A percentile compares a stretch with the other conserved stretches of the same genome.
phyloP scores from a whole-genome alignment of 2,329 filamentous ascomycete species.

The Nigrograna mackinnonii region DNA sequence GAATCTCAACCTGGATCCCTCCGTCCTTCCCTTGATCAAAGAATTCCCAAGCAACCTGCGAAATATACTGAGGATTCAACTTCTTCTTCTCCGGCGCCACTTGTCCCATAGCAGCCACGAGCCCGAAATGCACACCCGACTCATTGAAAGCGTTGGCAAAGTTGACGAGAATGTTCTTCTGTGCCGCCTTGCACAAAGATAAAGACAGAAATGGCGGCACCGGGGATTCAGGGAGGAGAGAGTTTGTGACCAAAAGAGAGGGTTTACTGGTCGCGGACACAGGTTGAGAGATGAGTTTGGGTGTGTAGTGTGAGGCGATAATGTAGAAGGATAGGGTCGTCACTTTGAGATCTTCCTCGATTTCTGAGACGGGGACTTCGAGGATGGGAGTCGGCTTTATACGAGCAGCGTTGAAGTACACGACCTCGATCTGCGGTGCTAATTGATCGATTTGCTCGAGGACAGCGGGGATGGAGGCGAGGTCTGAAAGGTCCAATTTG shows the following conservation, averaged over 20 bases:
- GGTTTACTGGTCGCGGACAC: constrained; percentile 32
- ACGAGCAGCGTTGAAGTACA: constrained; percentile 58
- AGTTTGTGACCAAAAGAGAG: constrained; percentile 51
- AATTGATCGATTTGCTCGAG: constrained; percentile 46
- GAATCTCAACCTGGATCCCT: too few species aligned
- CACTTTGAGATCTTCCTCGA: constrained; percentile 56
- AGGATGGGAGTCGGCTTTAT: constrained; percentile 49
- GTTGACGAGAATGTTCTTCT: constrained; percentile 54
- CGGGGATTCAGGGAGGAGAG: constrained; percentile 52
- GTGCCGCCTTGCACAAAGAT: constrained; percentile 55
- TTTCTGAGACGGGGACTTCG: constrained; percentile 46
- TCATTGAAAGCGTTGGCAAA: constrained; percentile 46
- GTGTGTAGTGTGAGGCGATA: constrained; percentile 52
- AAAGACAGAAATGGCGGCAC: constrained; percentile 53
- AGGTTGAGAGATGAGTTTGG: constrained; percentile 37
- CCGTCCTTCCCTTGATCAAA: constrained; percentile 46
- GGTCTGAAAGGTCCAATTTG: constrained; percentile 49
- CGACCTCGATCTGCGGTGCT: constrained; percentile 44
- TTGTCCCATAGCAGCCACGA: constrained; percentile 51
- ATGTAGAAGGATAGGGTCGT: constrained; percentile 54
- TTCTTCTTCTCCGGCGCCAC: constrained; percentile 46
- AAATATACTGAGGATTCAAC: constrained; percentile 52
- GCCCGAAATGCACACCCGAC: constrained; percentile 51
- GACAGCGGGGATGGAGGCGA: constrained; percentile 38
- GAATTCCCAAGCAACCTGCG: constrained; percentile 48